These are phyloP conservation scores for Sarocladiaceae sp. DNA, from an alignment of 2,329 filamentous ascomycete species.

Conservation along the genomic window DNA sequence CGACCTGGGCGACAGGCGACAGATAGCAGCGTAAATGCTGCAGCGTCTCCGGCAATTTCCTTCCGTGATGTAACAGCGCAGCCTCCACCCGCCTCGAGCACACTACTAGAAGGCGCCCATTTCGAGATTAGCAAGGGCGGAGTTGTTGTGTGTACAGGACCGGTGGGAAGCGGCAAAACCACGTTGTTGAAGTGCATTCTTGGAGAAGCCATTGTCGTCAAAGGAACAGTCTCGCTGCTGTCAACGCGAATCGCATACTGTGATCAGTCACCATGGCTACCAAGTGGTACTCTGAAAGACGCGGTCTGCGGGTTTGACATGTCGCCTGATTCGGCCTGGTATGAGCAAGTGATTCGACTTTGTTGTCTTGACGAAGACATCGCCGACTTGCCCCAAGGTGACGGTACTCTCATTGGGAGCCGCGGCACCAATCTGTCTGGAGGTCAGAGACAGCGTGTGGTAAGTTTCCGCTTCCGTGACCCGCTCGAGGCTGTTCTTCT, in stretches of 20 bases:
- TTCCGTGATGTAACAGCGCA: not conserved
- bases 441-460: conserved; percentile 20
- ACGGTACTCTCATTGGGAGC: conserved; percentile 15
- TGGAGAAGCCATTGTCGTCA: conserved; percentile 11
- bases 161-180: conserved; percentile 24
- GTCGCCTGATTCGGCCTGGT: conserved; percentile 14
- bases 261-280: conserved; percentile 18
- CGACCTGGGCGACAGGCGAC: conserved; percentile 13
- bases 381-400: conserved; percentile 17
- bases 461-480: conserved; percentile 8
- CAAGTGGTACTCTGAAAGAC: conserved; percentile 15
- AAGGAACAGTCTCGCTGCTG: conserved; percentile 11
- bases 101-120: not conserved
- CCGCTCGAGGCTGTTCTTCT: too few relatives aligned
- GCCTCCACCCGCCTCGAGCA: not conserved
- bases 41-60: not conserved
- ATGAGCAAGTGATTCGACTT: conserved; percentile 14
- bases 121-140: conserved; percentile 16
- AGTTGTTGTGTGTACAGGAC: conserved; percentile 21
- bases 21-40: conserved; percentile 12
- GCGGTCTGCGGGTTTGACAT: conserved; percentile 14
- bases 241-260: conserved; percentile 14
- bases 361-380: conserved; percentile 20
- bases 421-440: conserved; percentile 17
- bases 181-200: conserved; percentile 18